Evolutionary conservation across 2,329 filamentous ascomycete genomes (phyloP), one percentile per base, ranked within the genome.

Genomic region (Monosporascus sp.): DNA sequence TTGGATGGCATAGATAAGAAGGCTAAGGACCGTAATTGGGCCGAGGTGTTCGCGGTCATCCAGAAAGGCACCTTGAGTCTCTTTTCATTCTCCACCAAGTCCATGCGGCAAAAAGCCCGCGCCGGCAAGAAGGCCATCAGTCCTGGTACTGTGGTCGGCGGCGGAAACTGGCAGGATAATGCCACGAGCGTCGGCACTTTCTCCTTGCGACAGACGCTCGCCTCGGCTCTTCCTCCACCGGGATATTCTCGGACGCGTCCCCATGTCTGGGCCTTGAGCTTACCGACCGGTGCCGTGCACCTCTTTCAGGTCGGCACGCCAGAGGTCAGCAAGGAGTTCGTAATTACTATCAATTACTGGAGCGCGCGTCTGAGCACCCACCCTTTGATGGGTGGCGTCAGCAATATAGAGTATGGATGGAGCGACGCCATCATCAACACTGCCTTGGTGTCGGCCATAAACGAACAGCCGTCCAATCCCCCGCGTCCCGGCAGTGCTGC

Each of bases 341-440:
- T 97, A 50, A 87, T 84, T 18, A 95, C 92, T 1, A 91, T 90
- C 63, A 99, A 99, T 72, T 99, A 97, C 73, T 99, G 94, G 94
- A 94, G 91, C 65, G 93, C 94, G 2, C 84, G 94, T 50, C 78
- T 97, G 35, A 96, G 91, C 65, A 97, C 96, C 57, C 91, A 97
- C 67, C 94, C 94, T 2, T 76, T 99, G 35, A 83, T 93, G 37
- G 94, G 94, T 53, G 93, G 92, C 53, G 89, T 99, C 62, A 96
- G 90, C 72, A 99, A 97, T 69, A 88, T 97, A 61, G 94, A 99
- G 70, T 97, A 97, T 66, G 94, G 94, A 51, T 99, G 94, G 94
- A 89, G 91, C 61, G 91, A 96, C 41, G 78, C 80, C 20, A 85
- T 97, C 56, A 85, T 97, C 63, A 85, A 83, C 61, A 82, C 77